These are phyloP conservation scores for Hymenoscyphus fructigenus DNA, from an alignment of 2,329 filamentous ascomycete genomes.

Conservation along the genomic window DNA sequence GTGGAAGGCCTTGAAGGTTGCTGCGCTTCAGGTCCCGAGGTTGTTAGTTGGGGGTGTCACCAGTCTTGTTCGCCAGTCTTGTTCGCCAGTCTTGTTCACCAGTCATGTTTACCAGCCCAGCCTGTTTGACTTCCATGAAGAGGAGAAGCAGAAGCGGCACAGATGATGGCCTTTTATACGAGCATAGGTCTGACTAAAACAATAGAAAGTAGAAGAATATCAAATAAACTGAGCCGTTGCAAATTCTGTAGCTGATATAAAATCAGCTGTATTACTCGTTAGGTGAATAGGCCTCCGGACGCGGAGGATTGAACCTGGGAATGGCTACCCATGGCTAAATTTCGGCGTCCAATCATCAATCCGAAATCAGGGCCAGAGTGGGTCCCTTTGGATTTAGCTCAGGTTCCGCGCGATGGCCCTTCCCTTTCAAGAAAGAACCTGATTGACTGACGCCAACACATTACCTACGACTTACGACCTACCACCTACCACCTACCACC, in stretches of 20 bases:
- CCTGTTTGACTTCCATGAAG: not conserved
- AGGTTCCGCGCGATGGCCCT: not conserved
- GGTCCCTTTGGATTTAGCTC: not conserved
- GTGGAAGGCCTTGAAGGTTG: not conserved
- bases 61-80: not conserved
- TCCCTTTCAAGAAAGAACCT: constrained; percentile 10
- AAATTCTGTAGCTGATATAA: not conserved
- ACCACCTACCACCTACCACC: not conserved
- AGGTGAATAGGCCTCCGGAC: too few species aligned
- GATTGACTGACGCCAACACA: constrained; percentile 5
- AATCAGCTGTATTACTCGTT: not conserved
- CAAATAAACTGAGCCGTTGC: not conserved
- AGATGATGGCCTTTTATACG: not conserved
- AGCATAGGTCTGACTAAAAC: not conserved
- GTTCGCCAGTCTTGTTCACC: not conserved
- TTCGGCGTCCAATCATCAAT: too few species aligned
- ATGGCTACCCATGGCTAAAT: too few species aligned
- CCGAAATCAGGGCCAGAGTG: not conserved
- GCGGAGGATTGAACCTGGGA: too few species aligned
- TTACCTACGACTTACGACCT: not conserved
- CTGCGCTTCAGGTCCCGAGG: not conserved
- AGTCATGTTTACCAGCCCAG: not conserved
- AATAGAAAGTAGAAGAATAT: not conserved
- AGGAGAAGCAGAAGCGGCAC: not conserved
- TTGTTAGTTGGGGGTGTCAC: not conserved